These are phyloP conservation scores for Neoscytalidium dimidiatum DNA, from an alignment of 2,329 filamentous ascomycete genomes.

Conservation along the genomic window DNA sequence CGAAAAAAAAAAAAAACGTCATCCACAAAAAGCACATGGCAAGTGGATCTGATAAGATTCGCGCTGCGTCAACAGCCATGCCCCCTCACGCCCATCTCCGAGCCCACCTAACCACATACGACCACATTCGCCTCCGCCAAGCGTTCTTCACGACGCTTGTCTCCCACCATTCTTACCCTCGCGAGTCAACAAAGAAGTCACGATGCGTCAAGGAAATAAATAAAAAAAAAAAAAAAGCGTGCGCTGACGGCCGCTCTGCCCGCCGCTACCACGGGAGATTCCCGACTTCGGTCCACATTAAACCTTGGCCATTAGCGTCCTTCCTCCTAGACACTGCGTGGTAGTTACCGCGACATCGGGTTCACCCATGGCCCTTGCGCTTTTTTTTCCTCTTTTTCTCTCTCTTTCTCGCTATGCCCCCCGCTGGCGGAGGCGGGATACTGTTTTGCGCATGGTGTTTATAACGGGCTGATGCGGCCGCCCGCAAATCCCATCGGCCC, in stretches of 20 bases:
- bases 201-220: too few species aligned
- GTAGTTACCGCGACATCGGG: background rate
- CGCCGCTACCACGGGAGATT: background rate
- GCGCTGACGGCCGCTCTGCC: background rate
- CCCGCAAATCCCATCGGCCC: background rate
- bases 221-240: background rate
- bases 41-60: constrained; percentile 17
- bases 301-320: too few species aligned
- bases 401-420: too few species aligned
- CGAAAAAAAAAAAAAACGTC: background rate
- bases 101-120: background rate
- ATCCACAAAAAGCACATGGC: background rate
- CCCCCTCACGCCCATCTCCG: background rate
- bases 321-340: too few species aligned
- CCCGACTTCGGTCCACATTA: background rate
- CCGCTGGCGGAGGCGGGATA: too few species aligned
- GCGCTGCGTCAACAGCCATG: background rate
- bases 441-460: too few species aligned
- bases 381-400: background rate
- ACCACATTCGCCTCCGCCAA: background rate
- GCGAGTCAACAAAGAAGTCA: background rate
- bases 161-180: background rate
- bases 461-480: background rate
- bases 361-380: background rate
- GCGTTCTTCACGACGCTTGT: background rate